Conservation (phyloP, 2,329 filamentous ascomycete genomes). For the Sclerotinia borealis region DNA sequence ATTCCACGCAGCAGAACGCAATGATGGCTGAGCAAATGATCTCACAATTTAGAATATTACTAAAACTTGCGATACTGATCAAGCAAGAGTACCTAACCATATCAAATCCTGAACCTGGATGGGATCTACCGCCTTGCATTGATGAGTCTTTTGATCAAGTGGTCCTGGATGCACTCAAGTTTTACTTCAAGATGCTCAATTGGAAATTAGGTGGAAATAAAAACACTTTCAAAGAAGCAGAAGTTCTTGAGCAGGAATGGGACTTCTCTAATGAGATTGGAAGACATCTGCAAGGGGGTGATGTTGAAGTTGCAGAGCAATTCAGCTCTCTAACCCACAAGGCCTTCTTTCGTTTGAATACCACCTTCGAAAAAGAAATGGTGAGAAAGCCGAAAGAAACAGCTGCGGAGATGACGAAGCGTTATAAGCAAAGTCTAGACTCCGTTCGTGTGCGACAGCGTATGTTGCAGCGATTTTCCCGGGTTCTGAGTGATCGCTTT, state of each 20-base stretch:
- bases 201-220: conserved; percentile 98
- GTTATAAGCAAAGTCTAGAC: conserved; percentile 92
- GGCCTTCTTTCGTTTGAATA: conserved; percentile 78
- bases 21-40: conserved; percentile 99
- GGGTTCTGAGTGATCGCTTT: conserved; percentile 85
- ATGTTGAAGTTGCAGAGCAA: conserved; percentile 95
- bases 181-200: conserved; percentile 98
- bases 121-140: conserved; percentile 93
- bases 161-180: conserved; percentile 86
- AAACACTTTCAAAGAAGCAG: conserved; percentile 98
- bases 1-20: conserved; percentile 82
- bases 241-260: conserved; percentile 97
- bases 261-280: conserved; percentile 94
- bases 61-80: conserved; percentile 86
- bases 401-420: conserved; percentile 84
- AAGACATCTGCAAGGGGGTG: conserved; percentile 82
- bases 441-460: conserved; percentile 93
- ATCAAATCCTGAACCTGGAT: conserved; percentile 80
- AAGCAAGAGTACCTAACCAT: conserved; percentile 84
- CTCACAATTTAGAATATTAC: conserved; percentile 85
- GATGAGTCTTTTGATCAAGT: conserved; percentile 93
- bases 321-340: conserved; percentile 94
- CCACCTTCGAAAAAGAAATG: conserved; percentile 87
- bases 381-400: conserved; percentile 79
- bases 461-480: conserved; percentile 92